Evolutionary conservation across 1,139 yeast species (phyloP).

Genomic region (Candida glucosophila): DNA sequence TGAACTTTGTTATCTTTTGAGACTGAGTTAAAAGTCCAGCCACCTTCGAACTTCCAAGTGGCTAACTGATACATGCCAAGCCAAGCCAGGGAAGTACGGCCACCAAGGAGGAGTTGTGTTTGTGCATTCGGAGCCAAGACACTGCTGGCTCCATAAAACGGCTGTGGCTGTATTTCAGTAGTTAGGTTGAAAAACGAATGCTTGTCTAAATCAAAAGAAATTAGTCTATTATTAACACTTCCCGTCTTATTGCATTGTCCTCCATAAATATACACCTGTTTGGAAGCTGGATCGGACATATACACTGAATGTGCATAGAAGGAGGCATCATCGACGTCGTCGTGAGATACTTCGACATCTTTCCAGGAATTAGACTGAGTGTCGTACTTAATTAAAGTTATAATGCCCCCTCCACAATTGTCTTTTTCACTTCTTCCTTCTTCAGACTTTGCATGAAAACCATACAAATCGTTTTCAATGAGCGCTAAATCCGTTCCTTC

Average conservation of each 20-base stretch:
- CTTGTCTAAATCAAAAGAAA: slow-evolving; percentile 23
- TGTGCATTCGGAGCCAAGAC: slow-evolving; percentile 33
- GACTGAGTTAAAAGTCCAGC: slow-evolving; percentile 32
- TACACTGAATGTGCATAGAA: slow-evolving; percentile 24
- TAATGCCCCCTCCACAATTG: slow-evolving; percentile 20
- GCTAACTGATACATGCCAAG: slow-evolving; percentile 39
- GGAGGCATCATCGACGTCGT: slow-evolving; percentile 19
- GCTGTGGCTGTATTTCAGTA: slow-evolving; percentile 35
- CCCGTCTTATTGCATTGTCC: slow-evolving; percentile 18
- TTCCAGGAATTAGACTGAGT: slow-evolving; percentile 15
- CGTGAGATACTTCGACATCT: slow-evolving; percentile 11
- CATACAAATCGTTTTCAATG: slow-evolving; percentile 22
- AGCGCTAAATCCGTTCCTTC: slow-evolving; percentile 23
- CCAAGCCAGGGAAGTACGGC: slow-evolving; percentile 33
- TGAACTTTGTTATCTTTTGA: slow-evolving; percentile 6
- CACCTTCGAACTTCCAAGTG: slow-evolving; percentile 35
- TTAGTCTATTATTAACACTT: slow-evolving; percentile 18
- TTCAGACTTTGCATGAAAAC: slow-evolving; percentile 11
- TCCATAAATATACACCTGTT: slow-evolving; percentile 31
- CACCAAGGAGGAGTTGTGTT: slow-evolving; percentile 33
- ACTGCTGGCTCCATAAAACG: slow-evolving; percentile 35
- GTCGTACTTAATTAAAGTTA: slow-evolving; percentile 19
- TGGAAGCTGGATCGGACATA: slow-evolving; percentile 18
- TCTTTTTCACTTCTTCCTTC: slow-evolving; percentile 9
- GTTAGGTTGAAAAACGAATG: slow-evolving; percentile 24